Evolutionary conservation across 805 yeast species (phyloP).

Genomic region (Lipomyces japonicus): DNA sequence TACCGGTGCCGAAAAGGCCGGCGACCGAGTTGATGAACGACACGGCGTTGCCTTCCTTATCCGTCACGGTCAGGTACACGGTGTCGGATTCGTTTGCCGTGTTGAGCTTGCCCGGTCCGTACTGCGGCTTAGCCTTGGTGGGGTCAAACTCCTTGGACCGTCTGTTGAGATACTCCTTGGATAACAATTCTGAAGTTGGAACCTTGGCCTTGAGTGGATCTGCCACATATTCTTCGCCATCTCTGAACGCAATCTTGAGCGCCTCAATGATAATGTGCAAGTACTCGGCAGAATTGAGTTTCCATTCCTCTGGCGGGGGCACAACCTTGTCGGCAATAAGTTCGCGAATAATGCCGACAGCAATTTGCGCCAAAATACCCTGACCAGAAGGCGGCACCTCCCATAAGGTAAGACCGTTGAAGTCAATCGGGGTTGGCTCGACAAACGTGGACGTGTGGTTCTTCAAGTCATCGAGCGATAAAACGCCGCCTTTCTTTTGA

Average conservation of each 20-base stretch:
- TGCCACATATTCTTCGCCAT: conserved; percentile 68
- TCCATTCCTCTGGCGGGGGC: conserved; percentile 41
- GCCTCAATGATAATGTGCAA: conserved; percentile 66
- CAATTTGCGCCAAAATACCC: conserved; percentile 69
- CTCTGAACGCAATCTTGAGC: conserved; percentile 68
- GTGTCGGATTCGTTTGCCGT: conserved; percentile 62
- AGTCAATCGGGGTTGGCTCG: conserved; percentile 56
- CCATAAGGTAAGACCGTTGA: conserved; percentile 59
- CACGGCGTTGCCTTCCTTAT: conserved; percentile 70
- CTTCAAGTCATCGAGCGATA: conserved; percentile 54
- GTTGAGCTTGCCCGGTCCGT: conserved; percentile 52
- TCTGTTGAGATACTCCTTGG: conserved; percentile 47
- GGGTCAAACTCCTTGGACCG: conserved; percentile 49
- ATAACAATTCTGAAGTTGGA: conserved; percentile 45
- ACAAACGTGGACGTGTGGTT: conserved; percentile 59
- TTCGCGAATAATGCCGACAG: conserved; percentile 61
- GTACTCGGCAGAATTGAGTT: conserved; percentile 68
- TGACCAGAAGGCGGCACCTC: conserved; percentile 85
- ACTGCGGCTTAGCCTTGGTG: conserved; percentile 41
- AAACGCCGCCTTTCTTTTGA: conserved; percentile 51
- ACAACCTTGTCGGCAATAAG: conserved; percentile 46
- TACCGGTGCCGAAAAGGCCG: conserved; percentile 65
- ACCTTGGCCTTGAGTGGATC: conserved; percentile 47
- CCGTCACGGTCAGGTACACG: conserved; percentile 63
- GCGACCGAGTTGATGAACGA: conserved; percentile 76